Percentiles rank a stretch among this genome's conserved stretches.
Evolutionary conservation across 129 eudicot genomes (phyloP).

Genomic region (Lonicera japonica): DNA sequence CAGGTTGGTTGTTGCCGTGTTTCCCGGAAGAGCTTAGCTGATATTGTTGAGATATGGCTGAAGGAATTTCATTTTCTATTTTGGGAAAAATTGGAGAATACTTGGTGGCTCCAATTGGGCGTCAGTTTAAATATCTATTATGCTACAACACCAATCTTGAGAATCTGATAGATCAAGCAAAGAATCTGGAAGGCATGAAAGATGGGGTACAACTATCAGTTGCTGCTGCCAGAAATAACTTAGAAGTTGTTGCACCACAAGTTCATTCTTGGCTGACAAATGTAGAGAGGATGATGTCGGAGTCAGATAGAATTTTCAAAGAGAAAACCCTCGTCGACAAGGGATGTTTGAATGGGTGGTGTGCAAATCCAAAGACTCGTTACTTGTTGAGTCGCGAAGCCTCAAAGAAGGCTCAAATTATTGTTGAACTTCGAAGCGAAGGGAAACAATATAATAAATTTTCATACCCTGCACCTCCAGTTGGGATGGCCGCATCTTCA

Average conservation of each 20-base stretch:
- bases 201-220: too few species aligned
- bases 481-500: neutral
- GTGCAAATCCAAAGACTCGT: neutral
- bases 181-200: conserved; percentile 8
- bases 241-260: too few species aligned
- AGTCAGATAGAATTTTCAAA: too few species aligned
- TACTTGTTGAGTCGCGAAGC: conserved; percentile 14
- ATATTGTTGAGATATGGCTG: neutral
- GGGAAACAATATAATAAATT: neutral
- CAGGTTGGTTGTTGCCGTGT: too few species aligned
- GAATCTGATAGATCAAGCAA: neutral
- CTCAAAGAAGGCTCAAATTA: neutral
- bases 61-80: neutral
- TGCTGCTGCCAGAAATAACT: too few species aligned
- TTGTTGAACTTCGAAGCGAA: conserved; percentile 1
- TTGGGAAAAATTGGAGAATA: neutral
- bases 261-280: too few species aligned
- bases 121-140: neutral
- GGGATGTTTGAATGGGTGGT: too few species aligned
- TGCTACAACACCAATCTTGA: conserved; percentile 13
- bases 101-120: neutral
- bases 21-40: too few species aligned
- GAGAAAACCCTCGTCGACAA: too few species aligned
- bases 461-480: conserved; percentile 1
- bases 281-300: too few species aligned